A percentile compares a stretch with the other conserved stretches of the same genome.
phyloP scores from a whole-genome alignment of 2,329 filamentous ascomycete species.

The Hymenoscyphus albidus region DNA sequence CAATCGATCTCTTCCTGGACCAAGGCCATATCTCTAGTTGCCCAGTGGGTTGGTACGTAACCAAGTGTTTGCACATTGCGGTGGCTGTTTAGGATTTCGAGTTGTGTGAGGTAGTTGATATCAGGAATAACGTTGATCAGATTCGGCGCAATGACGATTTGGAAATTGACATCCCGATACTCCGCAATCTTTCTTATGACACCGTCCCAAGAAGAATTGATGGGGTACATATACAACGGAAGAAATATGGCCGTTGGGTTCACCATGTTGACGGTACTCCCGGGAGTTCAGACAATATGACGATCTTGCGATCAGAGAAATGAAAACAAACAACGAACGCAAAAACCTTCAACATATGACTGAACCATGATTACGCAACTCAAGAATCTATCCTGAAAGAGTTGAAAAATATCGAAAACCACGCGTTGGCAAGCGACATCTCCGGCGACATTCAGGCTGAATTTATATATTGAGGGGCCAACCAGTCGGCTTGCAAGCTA shows the following conservation, averaged over 20 bases:
- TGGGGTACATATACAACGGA: conserved; percentile 28
- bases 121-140: conserved; percentile 22
- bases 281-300: not conserved
- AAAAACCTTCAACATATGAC: conserved; percentile 3
- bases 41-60: conserved; percentile 40
- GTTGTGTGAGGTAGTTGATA: conserved; percentile 22
- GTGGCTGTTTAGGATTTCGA: conserved; percentile 22
- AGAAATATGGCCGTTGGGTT: conserved; percentile 23
- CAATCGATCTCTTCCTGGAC: conserved; percentile 37
- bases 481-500: conserved; percentile 8
- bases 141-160: conserved; percentile 25
- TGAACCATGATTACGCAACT: conserved; percentile 1
- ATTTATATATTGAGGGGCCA: conserved; percentile 3
- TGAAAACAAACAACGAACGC: not conserved
- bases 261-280: conserved; percentile 18
- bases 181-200: conserved; percentile 19
- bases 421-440: conserved; percentile 12
- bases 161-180: conserved; percentile 24
- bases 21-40: conserved; percentile 29
- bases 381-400: not conserved
- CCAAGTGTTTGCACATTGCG: conserved; percentile 38
- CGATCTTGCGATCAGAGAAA: not conserved
- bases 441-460: conserved; percentile 13
- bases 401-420: conserved; percentile 3
- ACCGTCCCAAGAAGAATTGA: conserved; percentile 25